Evolutionary conservation across 108 stramenopile genomes (phyloP).

Genomic region (Phaeodactylum tricornutum): DNA sequence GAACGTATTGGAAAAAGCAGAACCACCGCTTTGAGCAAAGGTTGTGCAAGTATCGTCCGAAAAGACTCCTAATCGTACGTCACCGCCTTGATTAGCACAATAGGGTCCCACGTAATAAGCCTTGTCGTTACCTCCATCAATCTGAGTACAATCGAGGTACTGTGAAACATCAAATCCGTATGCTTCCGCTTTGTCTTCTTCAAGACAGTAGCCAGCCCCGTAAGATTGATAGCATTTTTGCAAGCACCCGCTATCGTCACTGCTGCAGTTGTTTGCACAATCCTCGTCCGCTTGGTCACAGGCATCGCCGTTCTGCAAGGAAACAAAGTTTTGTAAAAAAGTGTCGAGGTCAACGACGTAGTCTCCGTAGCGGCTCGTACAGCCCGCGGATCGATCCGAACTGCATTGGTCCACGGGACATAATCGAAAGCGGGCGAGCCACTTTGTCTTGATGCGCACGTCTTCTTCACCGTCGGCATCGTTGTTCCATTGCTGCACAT

Average conservation of each 20-base stretch:
- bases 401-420: slow-evolving; percentile 59
- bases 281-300: background rate
- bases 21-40: slow-evolving; percentile 27
- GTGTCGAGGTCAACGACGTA: slow-evolving; percentile 79
- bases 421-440: slow-evolving; percentile 73
- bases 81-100: slow-evolving; percentile 76
- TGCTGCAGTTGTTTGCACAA: background rate
- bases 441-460: slow-evolving; percentile 58
- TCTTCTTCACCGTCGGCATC: slow-evolving; percentile 51
- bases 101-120: slow-evolving; percentile 77
- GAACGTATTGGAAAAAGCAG: slow-evolving; percentile 17
- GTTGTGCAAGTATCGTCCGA: slow-evolving; percentile 71
- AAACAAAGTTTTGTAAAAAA: slow-evolving; percentile 51
- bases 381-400: slow-evolving; percentile 40
- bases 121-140: slow-evolving; percentile 8
- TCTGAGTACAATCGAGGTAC: slow-evolving; percentile 1
- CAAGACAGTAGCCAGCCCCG: background rate
- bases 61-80: slow-evolving; percentile 70
- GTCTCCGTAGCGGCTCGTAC: slow-evolving; percentile 60
- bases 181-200: slow-evolving; percentile 2
- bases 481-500: slow-evolving; percentile 67
- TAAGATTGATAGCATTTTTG: background rate
- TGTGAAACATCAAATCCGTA: background rate
- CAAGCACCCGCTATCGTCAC: background rate
- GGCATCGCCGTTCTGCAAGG: slow-evolving; percentile 7